Evolutionary conservation across 805 yeast genomes (phyloP), one percentile per base, ranked within the genome.

Genomic region (Groenewaldozyma tartarivorans): DNA sequence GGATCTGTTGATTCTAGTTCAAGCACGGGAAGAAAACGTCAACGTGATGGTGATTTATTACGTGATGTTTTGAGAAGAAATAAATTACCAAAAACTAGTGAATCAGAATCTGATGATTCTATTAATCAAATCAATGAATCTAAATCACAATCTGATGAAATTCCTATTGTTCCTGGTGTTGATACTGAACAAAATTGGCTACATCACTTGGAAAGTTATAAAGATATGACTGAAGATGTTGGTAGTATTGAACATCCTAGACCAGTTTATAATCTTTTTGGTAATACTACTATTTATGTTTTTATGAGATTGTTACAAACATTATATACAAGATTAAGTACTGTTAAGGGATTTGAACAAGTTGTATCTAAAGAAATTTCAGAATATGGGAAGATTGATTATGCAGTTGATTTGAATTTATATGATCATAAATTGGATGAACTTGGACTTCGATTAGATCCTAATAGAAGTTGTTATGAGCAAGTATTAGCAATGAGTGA

Each of bases 241-340:
- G 31, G 31, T n/a, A 38, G 21, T n/a, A 17, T 38, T 11, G 30
- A 16, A 20, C 35, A 20, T 13, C 35, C 40, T 30, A 55, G 63
- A n/a, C 36, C 66, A 22, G 73, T 69, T 36, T 86, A 66, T 67
- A 88, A 87, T 58, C 60, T 88, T 52, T 92, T 90, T 67, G 85
- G 84, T 46, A 88, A 90, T 61, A 80, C 95, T 3, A 79, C 88
- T 43, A 74, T 88, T 30, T 92, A 92, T 56, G 83, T 87, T 26
- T 87, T 92, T 53, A 75, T 87, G 74, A 83, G 98, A 51, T 81
- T 82, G 51, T 67, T 88, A 57, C 77, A 84, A 48, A 82, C 85
- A 2, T 62, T 92, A 18, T 90, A 85, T 58, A 82, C 77, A 53
- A 75, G 99, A 52, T 66, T 92, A 43, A 63, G 66, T 19, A 95